Base-by-base conservation (phyloP, 495 filamentous ascomycete species). In the Xeromyces bisporus region DNA sequence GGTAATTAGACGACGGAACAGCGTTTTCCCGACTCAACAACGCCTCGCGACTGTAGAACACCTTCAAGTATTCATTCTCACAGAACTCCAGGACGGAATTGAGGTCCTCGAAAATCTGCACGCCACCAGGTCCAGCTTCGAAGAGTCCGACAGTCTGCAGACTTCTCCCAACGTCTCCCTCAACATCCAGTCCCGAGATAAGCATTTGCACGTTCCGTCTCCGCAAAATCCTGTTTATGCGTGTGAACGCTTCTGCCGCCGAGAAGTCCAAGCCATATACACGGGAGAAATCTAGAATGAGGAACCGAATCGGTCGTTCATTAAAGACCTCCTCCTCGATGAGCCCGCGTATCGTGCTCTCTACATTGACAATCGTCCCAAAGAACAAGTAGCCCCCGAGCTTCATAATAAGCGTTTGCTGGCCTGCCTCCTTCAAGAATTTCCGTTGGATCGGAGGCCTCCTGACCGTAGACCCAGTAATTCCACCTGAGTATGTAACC, bases 191-290 rank as follows among this genome's bases (percentile, higher is more conserved):
- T 5, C 87, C 83, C 29, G 77, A 85, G 31, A 97, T 66, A 14
- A 83, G 69, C 35, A 92, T 72, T 34, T 75, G 67, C 16, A 96
- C 77, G 25, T 73, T 69, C 44, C 75, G 76, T 23, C 67, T 64
- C 28, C 69, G 53, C 7, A 93, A 62, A 20, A 94, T 64, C 18
- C 89, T 73, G 44, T 82, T 86, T 52, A 94, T 84, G 25, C 86
- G 77, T 20, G 77, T 85, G 48, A 97, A 94, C 0, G 77, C 86
- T 50, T 96, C 89, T 3, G 83, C 85, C 7, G 91, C 85, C 1
- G 87, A 94, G 51, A 89, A 96, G 54, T 97, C 89, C 14, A 96
- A 59, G 6, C 89, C 89, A 10, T 81, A 85, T 41, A 97, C 87
- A 34, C 86, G 74, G 41, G 69, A 68, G 34, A 97, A 67, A 44